Base-by-base conservation (phyloP, 495 filamentous ascomycete genomes). In the Podospora fimiseda region DNA sequence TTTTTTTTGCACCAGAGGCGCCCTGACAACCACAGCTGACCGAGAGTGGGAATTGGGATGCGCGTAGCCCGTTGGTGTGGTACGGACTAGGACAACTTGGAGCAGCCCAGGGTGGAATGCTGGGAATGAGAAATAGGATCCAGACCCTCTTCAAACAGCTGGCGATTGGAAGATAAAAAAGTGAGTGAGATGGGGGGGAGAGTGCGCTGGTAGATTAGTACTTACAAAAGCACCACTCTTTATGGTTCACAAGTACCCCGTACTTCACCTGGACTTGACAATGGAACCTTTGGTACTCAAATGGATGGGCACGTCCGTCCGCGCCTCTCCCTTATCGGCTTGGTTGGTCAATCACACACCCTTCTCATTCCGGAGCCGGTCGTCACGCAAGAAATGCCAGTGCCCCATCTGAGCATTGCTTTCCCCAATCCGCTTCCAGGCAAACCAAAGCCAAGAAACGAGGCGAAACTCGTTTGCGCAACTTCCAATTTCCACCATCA, bases 341-440 rank as follows among this genome's bases (percentile, higher is more conserved):
- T 53, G 55, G 55, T 47, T 42, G 38, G 42, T 58, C 50, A 50
- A 53, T 50, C 48, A 52, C 54, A 56, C 48, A 24, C 43, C 27
- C 40, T 40, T 21, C 15, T 20, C 23, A 37, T 51, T 43, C 22
- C 42, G 42, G 42, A 44, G 42, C 42, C 8, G 18, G 19, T 44
- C 18, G 42, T 44, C 42, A 44, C 18, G 30, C 41, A 40, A 38
- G 23, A 51, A 41, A 50, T 56, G 47, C 20, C 47, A 56, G 1
- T 44, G 42, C 19, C 42, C 42, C 42, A 22, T 43, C 41, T 43
- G 41, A 20, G 41, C 41, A 44, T 19, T 9, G 5, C 6, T 11
- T 33, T 43, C 20, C 8, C 41, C 21, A 43, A 20, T 43, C 41
- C 41, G 15, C 20, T 20, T 20, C 16, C n/a, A 16, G 20, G 20